Base-by-base conservation (phyloP, 352 stramenopile species). In the Discostella stelligera region DNA sequence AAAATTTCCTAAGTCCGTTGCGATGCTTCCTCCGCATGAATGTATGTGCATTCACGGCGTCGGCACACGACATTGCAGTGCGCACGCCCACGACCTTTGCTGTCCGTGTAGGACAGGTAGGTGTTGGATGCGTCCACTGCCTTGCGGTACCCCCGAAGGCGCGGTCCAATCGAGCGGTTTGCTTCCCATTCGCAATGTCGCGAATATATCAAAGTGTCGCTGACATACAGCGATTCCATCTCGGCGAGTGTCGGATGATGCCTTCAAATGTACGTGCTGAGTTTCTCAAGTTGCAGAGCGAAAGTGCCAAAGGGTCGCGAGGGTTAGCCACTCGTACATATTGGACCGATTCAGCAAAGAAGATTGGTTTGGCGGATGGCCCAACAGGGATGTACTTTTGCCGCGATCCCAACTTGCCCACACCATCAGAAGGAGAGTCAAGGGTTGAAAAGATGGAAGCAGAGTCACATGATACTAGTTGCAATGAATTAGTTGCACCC, bases 201-300 rank as follows among this genome's bases (percentile, higher is more conserved):
- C 49, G 85, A 39, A 91, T 91, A 67, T 91, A 91, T 49, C 85
- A 91, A 70, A 85, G 75, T 32, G 85, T 91, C 4, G 85, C 85
- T 2, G 85, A 91, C 59, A 93, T 93, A 60, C 88, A 93, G 54
- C 66, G 88, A 27, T 93, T 92, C 63, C 88, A 93, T 77, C 67
- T 93, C 27, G 71, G 72, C 9, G 88, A 92, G 71, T 93, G 88
- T 60, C 82, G 85, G 64, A 86, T 85, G 77, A 78, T 92, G 56
- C 88, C 88, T 8, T 23, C 67, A 0, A 79, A 87, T 13, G 74
- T 90, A n/a, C 77, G 80, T 48, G 66, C 82, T 41, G 82, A 83
- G 30, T 93, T 93, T 55, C 27, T 87, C 3, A 50, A 79, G 30
- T 69, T 92, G 3, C 86, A 93, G 59, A 83, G 62, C 59, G 79